phyloP scores from a whole-genome alignment of 2,329 filamentous ascomycete species.

The Trichophyton equinum region DNA sequence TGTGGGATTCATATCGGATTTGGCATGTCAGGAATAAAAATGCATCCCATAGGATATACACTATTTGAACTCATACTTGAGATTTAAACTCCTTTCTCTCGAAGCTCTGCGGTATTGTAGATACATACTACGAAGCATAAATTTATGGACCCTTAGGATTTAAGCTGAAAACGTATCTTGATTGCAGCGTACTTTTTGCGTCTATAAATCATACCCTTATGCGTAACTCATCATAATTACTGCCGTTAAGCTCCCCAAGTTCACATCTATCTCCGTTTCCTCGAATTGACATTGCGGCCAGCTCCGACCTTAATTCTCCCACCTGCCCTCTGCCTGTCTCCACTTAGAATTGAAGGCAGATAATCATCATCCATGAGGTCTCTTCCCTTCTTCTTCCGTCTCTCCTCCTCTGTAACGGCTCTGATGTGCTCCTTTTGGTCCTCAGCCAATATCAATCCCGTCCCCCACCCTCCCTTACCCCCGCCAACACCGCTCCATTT shows the following conservation, averaged over 20 bases:
- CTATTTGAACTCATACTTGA: not conserved
- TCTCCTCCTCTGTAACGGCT: conserved; percentile 50
- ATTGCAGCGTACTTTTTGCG: not conserved
- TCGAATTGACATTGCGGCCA: conserved; percentile 74
- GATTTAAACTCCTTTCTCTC: not conserved
- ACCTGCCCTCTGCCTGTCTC: conserved; percentile 53
- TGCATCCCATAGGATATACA: not conserved
- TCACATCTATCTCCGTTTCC: conserved; percentile 34
- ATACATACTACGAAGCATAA: not conserved
- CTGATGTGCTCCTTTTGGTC: conserved; percentile 87
- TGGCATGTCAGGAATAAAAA: not conserved
- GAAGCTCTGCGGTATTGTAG: not conserved
- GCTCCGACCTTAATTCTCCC: conserved; percentile 70
- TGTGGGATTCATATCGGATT: conserved; percentile 2
- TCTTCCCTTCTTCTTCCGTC: conserved; percentile 48
- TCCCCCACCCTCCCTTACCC: conserved; percentile 79
- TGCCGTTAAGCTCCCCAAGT: not conserved
- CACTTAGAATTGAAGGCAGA: conserved; percentile 70
- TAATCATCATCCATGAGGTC: conserved; percentile 95
- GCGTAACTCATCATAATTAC: not conserved
- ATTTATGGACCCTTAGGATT: not conserved
- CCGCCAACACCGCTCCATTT: conserved; percentile 55
- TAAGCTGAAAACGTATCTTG: not conserved
- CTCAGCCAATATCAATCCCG: conserved; percentile 71
- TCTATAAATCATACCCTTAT: conserved; percentile 7